Conservation (phyloP, 371 early-diverging fungal genomes). For the Lichtheimia hyalospora region DNA sequence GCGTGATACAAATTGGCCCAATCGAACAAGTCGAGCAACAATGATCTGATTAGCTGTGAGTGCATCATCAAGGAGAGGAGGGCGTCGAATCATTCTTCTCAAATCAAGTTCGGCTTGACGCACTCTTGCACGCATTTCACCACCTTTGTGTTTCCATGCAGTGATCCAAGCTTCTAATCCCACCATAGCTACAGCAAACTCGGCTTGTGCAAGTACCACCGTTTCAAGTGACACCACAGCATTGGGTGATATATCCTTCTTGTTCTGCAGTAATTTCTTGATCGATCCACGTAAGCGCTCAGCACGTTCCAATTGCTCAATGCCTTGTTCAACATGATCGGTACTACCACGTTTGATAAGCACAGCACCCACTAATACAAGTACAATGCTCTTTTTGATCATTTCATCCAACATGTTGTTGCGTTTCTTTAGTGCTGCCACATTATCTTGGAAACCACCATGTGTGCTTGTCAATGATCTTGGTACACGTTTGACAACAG, state of each 20-base stretch:
- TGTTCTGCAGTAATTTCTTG: constrained; percentile 8
- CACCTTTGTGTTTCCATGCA: constrained; percentile 13
- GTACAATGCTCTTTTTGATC: constrained; percentile 26
- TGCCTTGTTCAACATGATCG: constrained; percentile 23
- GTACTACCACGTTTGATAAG: constrained; percentile 17
- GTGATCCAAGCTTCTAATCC: constrained; percentile 43
- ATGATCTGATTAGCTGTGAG: constrained; percentile 21
- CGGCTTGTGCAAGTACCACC: constrained; percentile 31
- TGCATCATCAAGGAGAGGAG: constrained; percentile 7
- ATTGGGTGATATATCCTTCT: background rate
- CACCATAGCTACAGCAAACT: constrained; percentile 34
- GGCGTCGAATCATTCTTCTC: constrained; percentile 33
- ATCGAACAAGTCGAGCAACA: constrained; percentile 27
- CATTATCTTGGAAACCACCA: constrained; percentile 6
- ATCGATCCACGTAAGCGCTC: constrained; percentile 12
- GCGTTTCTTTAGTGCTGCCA: constrained; percentile 14
- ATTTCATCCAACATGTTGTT: constrained; percentile 25
- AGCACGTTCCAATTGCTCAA: constrained; percentile 25
- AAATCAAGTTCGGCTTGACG: constrained; percentile 16
- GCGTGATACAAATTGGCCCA: constrained; percentile 25
- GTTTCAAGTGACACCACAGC: constrained; percentile 17
- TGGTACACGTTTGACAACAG: constrained; percentile 27
- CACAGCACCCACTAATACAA: constrained; percentile 27
- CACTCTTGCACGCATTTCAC: constrained; percentile 18
- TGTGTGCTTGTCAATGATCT: constrained; percentile 18